Base-by-base conservation (phyloP, 2,329 filamentous ascomycete genomes). In the Botrytis hyacinthi region DNA sequence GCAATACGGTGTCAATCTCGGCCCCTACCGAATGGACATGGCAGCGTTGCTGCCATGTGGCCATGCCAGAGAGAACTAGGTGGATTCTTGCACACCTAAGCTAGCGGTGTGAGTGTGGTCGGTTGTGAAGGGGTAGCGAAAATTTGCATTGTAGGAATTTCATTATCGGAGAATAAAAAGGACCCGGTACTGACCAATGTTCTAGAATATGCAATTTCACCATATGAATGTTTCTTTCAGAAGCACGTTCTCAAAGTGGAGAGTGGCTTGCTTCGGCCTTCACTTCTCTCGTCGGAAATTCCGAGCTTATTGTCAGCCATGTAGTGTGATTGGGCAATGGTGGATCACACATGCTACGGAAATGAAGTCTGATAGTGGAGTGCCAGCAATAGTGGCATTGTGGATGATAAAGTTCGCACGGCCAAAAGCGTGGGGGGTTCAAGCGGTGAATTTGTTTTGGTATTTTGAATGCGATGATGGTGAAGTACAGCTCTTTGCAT, bases 321-420 rank as follows among this genome's bases (percentile, higher is more conserved):
- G 26, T 40, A 54, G 26, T 42, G 35, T 46, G 65, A 68, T 68
- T 68, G 65, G 65, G 65, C 65, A 68, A 48, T 57, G 26, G 26
- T 68, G 46, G 46, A 54, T 37, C 46, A 35, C n/a, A 54, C 65
- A 40, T 48, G 46, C 37, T 16, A 29, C 35, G 65, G 32, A 54
- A 54, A 68, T 54, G 32, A 68, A 54, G 35, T 68, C 46, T 68
- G 65, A 54, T 68, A 57, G 65, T 68, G 65, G 46, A 57, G 46
- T 54, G 22, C 61, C 40, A 40, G 61, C 20, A 63, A 37, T 20
- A 37, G 32, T 51, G 63, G 44, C 22, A 51, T 29, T 37, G 44
- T 54, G 46, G 46, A 68, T 68, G 65, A 57, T 57, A 68, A 42
- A 29, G 35, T 22, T 40, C 46, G 46, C 46, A 54, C 32, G 35